These are phyloP conservation scores for Chlamydomonas urium DNA, from an alignment of 139 green algal species.

Conservation along the genomic window DNA sequence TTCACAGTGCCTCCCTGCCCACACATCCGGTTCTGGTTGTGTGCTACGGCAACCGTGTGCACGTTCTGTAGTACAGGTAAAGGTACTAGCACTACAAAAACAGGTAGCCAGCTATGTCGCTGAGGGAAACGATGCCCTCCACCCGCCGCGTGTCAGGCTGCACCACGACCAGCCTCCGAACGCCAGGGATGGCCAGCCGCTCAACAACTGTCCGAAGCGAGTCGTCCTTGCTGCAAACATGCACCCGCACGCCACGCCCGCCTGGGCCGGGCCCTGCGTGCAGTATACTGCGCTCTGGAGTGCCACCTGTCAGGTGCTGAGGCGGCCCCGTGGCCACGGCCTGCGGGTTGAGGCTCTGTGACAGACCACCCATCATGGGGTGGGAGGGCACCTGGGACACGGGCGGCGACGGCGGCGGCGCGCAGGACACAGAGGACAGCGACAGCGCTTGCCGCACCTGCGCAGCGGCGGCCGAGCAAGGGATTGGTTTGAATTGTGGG, in stretches of 20 bases:
- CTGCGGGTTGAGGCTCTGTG: constrained; percentile 23
- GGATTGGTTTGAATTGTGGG: no score
- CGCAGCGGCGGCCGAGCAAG: no score
- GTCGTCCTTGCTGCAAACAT: constrained; percentile 53
- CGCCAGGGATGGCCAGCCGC: constrained; percentile 64
- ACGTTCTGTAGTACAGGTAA: neutral
- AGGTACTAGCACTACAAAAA: constrained; percentile 29
- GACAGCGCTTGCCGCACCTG: constrained; percentile 69
- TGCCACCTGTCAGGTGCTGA: constrained; percentile 9
- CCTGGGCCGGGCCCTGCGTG: no score
- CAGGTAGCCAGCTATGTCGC: constrained; percentile 75
- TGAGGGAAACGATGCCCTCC: constrained; percentile 79
- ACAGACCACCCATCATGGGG: constrained; percentile 4
- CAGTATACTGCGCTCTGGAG: no score
- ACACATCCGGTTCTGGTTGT: no score
- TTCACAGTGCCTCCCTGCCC: no score
- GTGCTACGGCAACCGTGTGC: no score
- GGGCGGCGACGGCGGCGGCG: neutral
- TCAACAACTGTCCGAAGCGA: constrained; percentile 69
- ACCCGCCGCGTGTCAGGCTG: constrained; percentile 62
- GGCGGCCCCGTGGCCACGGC: constrained; percentile 1
- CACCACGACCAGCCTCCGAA: constrained; percentile 81
- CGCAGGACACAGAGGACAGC: constrained; percentile 39
- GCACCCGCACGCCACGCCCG: neutral
- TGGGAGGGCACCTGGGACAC: no score